phyloP scores from a whole-genome alignment of 352 stramenopile genomes.

The Pythium phragmitis region DNA sequence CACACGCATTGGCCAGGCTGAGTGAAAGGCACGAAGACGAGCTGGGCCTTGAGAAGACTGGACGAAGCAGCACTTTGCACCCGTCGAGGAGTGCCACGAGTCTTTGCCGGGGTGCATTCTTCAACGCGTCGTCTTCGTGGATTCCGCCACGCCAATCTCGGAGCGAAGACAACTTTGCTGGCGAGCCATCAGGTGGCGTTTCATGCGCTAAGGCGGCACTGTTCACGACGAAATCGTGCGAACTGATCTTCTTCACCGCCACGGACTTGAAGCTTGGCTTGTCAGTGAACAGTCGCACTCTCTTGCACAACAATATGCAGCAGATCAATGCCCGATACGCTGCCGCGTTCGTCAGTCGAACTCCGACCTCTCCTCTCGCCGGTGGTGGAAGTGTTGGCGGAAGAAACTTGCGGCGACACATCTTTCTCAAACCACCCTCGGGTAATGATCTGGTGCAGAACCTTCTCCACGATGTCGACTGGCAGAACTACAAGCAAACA shows the following conservation, averaged over 20 bases:
- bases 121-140: slow-evolving; percentile 56
- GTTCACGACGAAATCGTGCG: slow-evolving; percentile 36
- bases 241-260: slow-evolving; percentile 55
- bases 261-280: slow-evolving; percentile 36
- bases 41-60: neutral
- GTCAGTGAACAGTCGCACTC: slow-evolving; percentile 33
- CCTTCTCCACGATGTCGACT: slow-evolving; percentile 20
- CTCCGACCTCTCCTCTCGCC: neutral
- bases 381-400: neutral
- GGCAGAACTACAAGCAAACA: slow-evolving; percentile 23
- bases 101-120: slow-evolving; percentile 39
- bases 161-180: slow-evolving; percentile 11
- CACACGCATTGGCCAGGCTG: slow-evolving; percentile 10
- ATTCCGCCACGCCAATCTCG: slow-evolving; percentile 38
- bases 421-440: slow-evolving; percentile 20
- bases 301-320: slow-evolving; percentile 41
- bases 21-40: slow-evolving; percentile 11
- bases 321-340: slow-evolving; percentile 6
- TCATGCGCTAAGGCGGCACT: slow-evolving; percentile 49
- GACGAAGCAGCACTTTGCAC: neutral
- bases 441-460: slow-evolving; percentile 18
- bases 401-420: slow-evolving; percentile 10
- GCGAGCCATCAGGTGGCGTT: slow-evolving; percentile 27
- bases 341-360: neutral
- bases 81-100: neutral